A percentile compares a stretch with the other conserved stretches of the same genome.
These are phyloP conservation scores for Termitomyces sp. DNA, from an alignment of 768 basidiomycete genomes.

Conservation along the genomic window DNA sequence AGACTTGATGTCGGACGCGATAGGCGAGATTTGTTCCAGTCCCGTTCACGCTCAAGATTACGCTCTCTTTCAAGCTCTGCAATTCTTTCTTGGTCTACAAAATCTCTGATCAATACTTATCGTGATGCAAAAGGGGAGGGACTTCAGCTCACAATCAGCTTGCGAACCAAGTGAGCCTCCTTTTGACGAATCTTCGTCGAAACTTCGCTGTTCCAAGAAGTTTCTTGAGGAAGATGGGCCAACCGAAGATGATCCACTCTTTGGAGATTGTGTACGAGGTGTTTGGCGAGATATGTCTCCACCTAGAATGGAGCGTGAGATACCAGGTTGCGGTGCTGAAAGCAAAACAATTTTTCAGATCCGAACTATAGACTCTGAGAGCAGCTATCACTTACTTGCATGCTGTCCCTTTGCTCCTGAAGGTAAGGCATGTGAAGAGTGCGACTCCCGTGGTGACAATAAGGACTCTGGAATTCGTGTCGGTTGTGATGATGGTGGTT, in stretches of 20 bases:
- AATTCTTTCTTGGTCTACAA: constrained; percentile 42
- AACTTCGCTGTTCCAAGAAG: constrained; percentile 26
- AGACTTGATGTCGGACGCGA: constrained; percentile 43
- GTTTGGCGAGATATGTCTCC: constrained; percentile 13
- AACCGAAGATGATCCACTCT: constrained; percentile 12
- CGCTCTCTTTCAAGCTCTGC: background rate
- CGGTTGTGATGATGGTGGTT: background rate
- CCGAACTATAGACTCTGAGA: background rate
- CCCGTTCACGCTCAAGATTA: constrained; percentile 32
- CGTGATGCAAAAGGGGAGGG: background rate
- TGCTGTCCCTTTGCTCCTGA: background rate
- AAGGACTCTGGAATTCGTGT: background rate
- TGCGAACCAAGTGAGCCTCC: constrained; percentile 46
- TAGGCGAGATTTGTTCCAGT: constrained; percentile 49
- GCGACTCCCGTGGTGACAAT: background rate
- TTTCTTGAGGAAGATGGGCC: constrained; percentile 18
- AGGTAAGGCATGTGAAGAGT: background rate
- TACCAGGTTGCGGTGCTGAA: constrained; percentile 16
- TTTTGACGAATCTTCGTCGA: constrained; percentile 39
- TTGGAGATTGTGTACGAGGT: constrained; percentile 12
- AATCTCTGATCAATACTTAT: background rate
- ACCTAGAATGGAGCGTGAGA: background rate
- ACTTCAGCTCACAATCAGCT: constrained; percentile 43
- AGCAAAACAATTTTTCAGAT: background rate
- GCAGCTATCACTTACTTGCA: background rate